Evolutionary conservation across 352 stramenopile genomes (phyloP).

Genomic region (Globisporangium polare): DNA sequence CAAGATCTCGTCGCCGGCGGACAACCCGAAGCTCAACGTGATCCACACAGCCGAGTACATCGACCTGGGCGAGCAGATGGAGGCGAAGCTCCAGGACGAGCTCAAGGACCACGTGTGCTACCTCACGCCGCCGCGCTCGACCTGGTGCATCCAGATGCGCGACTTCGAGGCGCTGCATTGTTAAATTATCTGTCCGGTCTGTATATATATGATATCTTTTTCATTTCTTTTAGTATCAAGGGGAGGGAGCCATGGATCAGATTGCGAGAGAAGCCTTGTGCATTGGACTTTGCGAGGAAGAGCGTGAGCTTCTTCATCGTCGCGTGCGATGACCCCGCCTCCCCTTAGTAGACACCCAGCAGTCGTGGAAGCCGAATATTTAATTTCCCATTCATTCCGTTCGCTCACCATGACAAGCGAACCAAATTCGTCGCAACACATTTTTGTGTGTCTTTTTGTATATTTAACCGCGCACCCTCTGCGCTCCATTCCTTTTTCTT

Average conservation of each 20-base stretch:
- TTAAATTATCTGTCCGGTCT: slow-evolving; percentile 17
- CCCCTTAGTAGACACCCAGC: not conserved
- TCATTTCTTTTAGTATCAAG: not conserved
- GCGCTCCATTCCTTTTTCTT: not conserved
- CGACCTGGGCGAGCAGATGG: slow-evolving; percentile 56
- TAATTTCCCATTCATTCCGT: not conserved
- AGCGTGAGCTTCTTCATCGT: not conserved
- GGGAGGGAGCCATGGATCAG: too few species aligned
- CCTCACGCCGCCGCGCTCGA: slow-evolving; percentile 71
- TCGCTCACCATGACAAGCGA: not conserved
- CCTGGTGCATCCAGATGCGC: slow-evolving; percentile 83
- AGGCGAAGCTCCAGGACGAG: slow-evolving; percentile 39
- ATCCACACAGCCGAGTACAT: slow-evolving; percentile 62
- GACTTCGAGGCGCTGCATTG: slow-evolving; percentile 63
- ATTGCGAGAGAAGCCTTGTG: not conserved
- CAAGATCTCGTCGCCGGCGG: slow-evolving; percentile 57
- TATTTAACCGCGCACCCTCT: not conserved
- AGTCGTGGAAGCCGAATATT: not conserved
- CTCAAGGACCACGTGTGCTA: slow-evolving; percentile 35
- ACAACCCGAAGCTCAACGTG: slow-evolving; percentile 78
- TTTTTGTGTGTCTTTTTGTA: not conserved
- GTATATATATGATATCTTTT: too few species aligned
- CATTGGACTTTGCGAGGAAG: not conserved
- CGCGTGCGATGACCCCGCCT: not conserved
- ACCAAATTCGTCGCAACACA: not conserved